Base-by-base conservation (phyloP, 164 flowering plant genomes). In the Saururus chinensis region DNA sequence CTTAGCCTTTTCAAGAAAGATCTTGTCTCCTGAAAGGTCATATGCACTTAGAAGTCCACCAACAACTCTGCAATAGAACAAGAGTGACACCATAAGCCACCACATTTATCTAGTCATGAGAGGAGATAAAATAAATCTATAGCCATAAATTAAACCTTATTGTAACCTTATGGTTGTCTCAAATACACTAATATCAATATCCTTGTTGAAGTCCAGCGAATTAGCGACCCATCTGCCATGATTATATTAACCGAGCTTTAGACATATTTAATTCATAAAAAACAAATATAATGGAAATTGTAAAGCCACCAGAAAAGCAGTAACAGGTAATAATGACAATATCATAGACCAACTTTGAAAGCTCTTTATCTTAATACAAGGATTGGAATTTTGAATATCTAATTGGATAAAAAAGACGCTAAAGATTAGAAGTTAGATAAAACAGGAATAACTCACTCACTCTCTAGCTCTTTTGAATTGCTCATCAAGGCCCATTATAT, bases 101-200 rank as follows among this genome's bases (percentile, higher is more conserved):
- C 26, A 37, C 62, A 55, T 64, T 53, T 62, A 60, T 67, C 59
- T 66, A 58, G 20, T 41, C 48, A 55, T 35, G 54, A 61, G 53
- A 63, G 40, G 61, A 68, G 55, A 67, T 68, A 55, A 19, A 25
- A 61, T 66, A 65, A 45, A 20, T 68, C 68, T 71, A 62, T 62
- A 45, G 7, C 9, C 24, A 22, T 52, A 66, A 61, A 75, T 70
- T 79, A 84, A 90, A 92, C 92, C 88, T 87, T 79, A 74, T 74
- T 42, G 85, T 78, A 82, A 95, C 99, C 99, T 95, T 89, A 95
- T 91, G 89, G 98, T 91, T 80, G 98, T 95, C 90, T 95, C 98
- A 69, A 95, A 95, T 59, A 95, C 96, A 64, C 98, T 95, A 61
- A 98, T 96, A 4, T 91, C 99, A 64, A 89, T 85, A 60, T 84